Conservation (phyloP, 2,329 filamentous ascomycete genomes). For the Penicillium sp. region DNA sequence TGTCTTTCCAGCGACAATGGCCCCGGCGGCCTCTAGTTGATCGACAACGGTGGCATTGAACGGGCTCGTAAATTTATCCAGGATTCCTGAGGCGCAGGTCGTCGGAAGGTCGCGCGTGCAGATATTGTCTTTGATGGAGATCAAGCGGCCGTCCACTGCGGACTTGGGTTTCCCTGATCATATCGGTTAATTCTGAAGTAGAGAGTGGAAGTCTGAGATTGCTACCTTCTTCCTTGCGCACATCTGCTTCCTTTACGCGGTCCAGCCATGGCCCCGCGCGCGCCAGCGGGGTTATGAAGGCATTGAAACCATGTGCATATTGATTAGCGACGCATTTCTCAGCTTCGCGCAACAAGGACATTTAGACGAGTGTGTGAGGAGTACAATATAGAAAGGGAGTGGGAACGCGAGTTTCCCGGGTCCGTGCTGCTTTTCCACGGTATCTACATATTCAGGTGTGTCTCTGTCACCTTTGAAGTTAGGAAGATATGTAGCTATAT, state of each 20-base stretch:
- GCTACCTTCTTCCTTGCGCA: constrained; percentile 37
- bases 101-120: constrained; percentile 65
- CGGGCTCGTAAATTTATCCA: constrained; percentile 69
- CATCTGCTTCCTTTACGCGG: constrained; percentile 39
- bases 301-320: constrained; percentile 39
- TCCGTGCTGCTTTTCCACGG: constrained; percentile 15
- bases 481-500: not conserved
- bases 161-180: constrained; percentile 37
- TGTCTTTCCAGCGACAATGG: constrained; percentile 71
- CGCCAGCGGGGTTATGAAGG: constrained; percentile 43
- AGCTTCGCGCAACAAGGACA: constrained; percentile 47
- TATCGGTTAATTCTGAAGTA: constrained; percentile 3
- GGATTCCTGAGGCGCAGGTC: constrained; percentile 77
- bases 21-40: constrained; percentile 64
- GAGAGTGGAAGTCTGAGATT: not conserved
- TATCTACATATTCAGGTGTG: not conserved
- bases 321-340: constrained; percentile 46
- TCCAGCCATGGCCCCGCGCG: constrained; percentile 37
- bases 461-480: not conserved
- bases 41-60: constrained; percentile 79
- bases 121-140: constrained; percentile 78
- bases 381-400: not conserved
- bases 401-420: constrained; percentile 14
- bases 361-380: constrained; percentile 29
- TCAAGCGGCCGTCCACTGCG: constrained; percentile 44